phyloP scores from a whole-genome alignment of 495 filamentous ascomycete genomes.

The Daldinia bambusicola region DNA sequence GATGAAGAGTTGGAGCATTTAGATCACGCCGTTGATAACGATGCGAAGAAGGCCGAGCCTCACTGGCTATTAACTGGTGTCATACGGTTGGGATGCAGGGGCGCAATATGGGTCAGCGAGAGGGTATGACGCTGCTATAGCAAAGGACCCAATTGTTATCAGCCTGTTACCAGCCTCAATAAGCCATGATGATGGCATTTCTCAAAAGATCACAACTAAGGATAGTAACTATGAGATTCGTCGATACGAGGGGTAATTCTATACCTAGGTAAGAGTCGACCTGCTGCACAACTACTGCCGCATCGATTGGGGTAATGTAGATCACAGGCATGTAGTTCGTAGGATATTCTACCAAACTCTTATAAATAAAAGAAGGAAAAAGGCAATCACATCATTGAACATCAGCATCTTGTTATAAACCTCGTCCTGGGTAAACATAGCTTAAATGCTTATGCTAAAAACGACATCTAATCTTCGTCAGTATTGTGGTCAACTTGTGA shows the following conservation, averaged over 20 bases:
- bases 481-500: neutral
- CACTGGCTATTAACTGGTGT: slow-evolving; percentile 89
- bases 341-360: too few relatives aligned
- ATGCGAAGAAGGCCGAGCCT: slow-evolving; percentile 85
- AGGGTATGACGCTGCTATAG: slow-evolving; percentile 63
- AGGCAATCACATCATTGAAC: too few relatives aligned
- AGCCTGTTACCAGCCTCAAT: neutral
- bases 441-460: neutral
- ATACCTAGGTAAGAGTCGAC: neutral
- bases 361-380: too few relatives aligned
- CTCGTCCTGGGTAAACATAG: neutral
- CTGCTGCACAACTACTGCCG: too few relatives aligned
- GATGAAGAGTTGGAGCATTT: slow-evolving; percentile 98
- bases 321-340: too few relatives aligned
- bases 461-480: too few relatives aligned
- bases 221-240: neutral
- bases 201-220: neutral
- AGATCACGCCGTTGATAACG: slow-evolving; percentile 93
- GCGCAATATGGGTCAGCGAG: slow-evolving; percentile 94
- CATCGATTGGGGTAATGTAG: too few relatives aligned
- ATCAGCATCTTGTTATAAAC: too few relatives aligned
- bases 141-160: neutral
- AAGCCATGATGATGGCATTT: slow-evolving; percentile 3
- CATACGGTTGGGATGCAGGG: slow-evolving; percentile 86
- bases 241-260: neutral